Evolutionary conservation across 371 early-diverging fungal genomes (phyloP).

Genomic region (Mucor circinelloides): DNA sequence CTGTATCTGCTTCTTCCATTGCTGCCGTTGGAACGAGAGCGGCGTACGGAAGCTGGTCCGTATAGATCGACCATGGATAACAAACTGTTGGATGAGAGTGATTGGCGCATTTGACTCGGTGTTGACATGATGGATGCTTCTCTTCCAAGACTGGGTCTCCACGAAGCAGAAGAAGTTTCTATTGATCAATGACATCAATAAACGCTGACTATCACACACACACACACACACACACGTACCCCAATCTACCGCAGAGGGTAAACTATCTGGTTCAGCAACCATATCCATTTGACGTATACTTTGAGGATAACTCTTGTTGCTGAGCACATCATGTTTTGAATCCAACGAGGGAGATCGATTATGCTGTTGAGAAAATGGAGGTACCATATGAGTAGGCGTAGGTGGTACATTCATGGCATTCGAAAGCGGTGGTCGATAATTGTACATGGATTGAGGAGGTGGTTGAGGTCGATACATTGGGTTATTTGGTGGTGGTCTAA

Average conservation of each 20-base stretch:
- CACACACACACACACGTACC: neutral
- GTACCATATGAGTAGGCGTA: neutral
- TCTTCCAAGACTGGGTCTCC: constrained; percentile 4
- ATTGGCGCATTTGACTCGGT: constrained; percentile 9
- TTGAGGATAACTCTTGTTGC: neutral
- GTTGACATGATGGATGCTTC: constrained; percentile 16
- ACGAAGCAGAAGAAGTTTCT: neutral
- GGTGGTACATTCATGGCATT: neutral
- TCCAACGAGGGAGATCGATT: constrained; percentile 17
- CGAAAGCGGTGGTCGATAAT: constrained; percentile 1
- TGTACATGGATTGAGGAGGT: neutral
- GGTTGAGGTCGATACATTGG: constrained; percentile 11
- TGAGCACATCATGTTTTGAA: neutral
- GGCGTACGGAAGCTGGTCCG: neutral
- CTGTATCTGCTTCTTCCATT: constrained; percentile 42
- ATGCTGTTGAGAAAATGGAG: constrained; percentile 7
- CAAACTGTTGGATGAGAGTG: neutral
- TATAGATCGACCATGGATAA: neutral
- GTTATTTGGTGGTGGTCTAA: constrained; percentile 7
- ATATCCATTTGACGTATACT: constrained; percentile 3
- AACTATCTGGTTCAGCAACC: neutral
- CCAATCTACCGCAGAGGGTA: constrained; percentile 1
- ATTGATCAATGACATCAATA: neutral
- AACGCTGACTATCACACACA: neutral
- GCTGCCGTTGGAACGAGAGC: constrained; percentile 10